These are phyloP conservation scores for Yarrowia galli DNA, from an alignment of 1,139 yeast species.

Conservation along the genomic window DNA sequence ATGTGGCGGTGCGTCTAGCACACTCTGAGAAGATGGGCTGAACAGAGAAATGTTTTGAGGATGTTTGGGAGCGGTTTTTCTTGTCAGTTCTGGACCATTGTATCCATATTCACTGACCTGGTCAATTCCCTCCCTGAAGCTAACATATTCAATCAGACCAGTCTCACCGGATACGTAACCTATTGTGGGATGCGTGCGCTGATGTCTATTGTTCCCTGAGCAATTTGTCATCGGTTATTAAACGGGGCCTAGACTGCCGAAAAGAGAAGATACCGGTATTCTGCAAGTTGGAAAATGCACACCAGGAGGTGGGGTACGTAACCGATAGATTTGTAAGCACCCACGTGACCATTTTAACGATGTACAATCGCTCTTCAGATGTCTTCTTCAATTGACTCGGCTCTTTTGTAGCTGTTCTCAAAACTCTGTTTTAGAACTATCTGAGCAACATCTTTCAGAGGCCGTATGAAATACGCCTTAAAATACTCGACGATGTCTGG, in stretches of 20 bases:
- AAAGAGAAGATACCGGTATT: neutral
- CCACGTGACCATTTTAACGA: too few relatives aligned
- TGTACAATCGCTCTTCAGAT: too few relatives aligned
- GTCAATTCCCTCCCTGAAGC: too few relatives aligned
- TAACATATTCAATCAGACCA: conserved; percentile 6
- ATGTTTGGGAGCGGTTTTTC: neutral
- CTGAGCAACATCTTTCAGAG: neutral
- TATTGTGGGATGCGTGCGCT: neutral
- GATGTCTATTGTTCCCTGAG: neutral
- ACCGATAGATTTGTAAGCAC: neutral
- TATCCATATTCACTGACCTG: too few relatives aligned
- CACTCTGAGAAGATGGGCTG: too few relatives aligned
- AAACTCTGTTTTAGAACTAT: neutral
- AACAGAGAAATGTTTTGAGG: neutral
- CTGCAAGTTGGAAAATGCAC: neutral
- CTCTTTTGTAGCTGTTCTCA: neutral
- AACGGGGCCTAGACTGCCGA: neutral
- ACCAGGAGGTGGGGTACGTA: neutral
- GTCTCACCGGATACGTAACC: conserved; percentile 16
- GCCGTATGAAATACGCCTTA: neutral
- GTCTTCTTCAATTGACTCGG: conserved; percentile 4
- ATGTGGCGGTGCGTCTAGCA: neutral
- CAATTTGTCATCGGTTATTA: neutral
- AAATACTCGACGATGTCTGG: conserved; percentile 8
- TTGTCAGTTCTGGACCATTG: neutral